Evolutionary conservation across 176 grass and related monocot species (phyloP), one percentile per base, ranked within the genome.

Genomic region (Leersia perrieri): DNA sequence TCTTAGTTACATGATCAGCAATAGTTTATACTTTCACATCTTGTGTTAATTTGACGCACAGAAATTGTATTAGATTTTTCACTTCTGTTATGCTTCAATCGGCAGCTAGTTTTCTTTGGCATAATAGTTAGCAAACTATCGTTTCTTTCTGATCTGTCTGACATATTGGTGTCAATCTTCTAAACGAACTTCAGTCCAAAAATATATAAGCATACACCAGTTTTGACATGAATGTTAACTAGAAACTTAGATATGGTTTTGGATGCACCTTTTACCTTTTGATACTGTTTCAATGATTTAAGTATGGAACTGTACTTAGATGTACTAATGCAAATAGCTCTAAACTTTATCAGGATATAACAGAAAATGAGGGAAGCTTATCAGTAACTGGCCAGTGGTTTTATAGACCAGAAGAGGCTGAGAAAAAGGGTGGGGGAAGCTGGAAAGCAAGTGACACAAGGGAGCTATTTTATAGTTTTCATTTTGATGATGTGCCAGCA

Each of bases 381-480:
- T 88, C 81, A 53, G 69, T 99, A 61, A 99, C 82, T 65, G 92
- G 96, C 33, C 96, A 99, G 36, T 99, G 96, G 96, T 99, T 99
- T 89, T 99, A 99, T 72, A 88, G 96, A 66, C 96, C 96, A 57
- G 96, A 95, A 87, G 96, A 99, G 66, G 96, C 96, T 73, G 92
- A 95, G 33, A 93, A 86, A 86, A 99, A 87, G 68, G 90, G 80
- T 80, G 96, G 96, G 70, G 96, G 96, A 23, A 91, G 55, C 29
- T 99, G 92, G 92, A 83, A 81, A 75, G 87, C 88, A 81, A 85
- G 76, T 53, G 96, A 99, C 80, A 99, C 96, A 57, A 82, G 90
- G 29, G 92, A 99, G 81, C 82, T 99, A 20, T 99, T 99, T 84
- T 99, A 95, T 72, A 99, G 96, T 81, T 99, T 92, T 75, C 92